phyloP scores from a whole-genome alignment of 2,329 filamentous ascomycete species.

The Tolypocladium pustulatum region DNA sequence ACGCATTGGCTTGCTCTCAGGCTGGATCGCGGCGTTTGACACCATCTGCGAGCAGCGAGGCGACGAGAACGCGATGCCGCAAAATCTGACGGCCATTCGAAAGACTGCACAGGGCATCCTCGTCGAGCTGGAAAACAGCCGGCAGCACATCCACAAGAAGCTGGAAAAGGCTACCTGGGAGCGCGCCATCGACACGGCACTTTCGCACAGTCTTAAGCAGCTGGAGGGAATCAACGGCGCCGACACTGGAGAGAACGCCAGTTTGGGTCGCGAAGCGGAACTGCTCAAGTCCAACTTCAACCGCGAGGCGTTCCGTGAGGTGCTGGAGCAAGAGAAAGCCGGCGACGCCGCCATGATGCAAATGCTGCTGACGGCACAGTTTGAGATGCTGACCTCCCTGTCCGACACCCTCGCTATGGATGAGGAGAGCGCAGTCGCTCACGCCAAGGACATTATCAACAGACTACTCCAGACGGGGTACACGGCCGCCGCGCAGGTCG shows the following conservation, averaged over 20 bases:
- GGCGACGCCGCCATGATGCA: conserved; percentile 73
- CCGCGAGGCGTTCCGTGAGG: conserved; percentile 64
- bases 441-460: conserved; percentile 66
- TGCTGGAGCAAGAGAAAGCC: conserved; percentile 74
- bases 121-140: conserved; percentile 77
- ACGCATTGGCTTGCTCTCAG: conserved; percentile 74
- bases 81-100: conserved; percentile 62
- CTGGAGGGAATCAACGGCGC: conserved; percentile 45
- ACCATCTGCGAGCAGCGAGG: conserved; percentile 58
- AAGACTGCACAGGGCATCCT: conserved; percentile 85
- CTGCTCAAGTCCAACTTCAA: conserved; percentile 74
- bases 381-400: conserved; percentile 79
- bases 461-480: conserved; percentile 70
- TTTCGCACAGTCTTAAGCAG: conserved; percentile 75
- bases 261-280: conserved; percentile 71
- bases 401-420: conserved; percentile 73
- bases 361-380: conserved; percentile 77
- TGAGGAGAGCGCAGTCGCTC: conserved; percentile 70
- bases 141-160: conserved; percentile 82
- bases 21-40: conserved; percentile 91
- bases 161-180: conserved; percentile 79
- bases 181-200: conserved; percentile 72
- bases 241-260: conserved; percentile 55
- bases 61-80: conserved; percentile 49
- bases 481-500: conserved; percentile 66